These are phyloP conservation scores for Paecilomyces dactylethromorphus DNA, from an alignment of 2,329 filamentous ascomycete genomes.

Conservation along the genomic window DNA sequence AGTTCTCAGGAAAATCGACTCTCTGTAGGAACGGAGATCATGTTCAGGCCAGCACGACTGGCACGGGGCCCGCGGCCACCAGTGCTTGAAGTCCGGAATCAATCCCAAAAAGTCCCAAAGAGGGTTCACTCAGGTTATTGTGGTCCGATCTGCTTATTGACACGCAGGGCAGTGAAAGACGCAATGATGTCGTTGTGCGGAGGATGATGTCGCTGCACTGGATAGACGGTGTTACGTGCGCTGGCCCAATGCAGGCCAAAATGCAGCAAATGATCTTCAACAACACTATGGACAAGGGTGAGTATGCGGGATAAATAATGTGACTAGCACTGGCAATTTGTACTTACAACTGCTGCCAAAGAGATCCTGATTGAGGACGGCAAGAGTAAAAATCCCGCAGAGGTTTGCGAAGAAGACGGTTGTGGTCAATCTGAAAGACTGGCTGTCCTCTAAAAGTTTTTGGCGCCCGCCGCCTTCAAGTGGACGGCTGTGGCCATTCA, in stretches of 20 bases:
- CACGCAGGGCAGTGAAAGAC: conserved; percentile 10
- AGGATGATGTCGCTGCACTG: neutral
- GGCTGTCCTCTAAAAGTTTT: neutral
- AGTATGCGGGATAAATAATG: neutral
- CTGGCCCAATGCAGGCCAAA: neutral
- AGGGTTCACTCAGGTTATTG: conserved; percentile 6
- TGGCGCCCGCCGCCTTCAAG: conserved; percentile 11
- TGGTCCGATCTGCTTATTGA: neutral
- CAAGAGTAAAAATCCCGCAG: neutral
- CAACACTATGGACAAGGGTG: neutral
- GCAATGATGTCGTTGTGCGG: neutral
- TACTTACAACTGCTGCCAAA: neutral
- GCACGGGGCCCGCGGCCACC: conserved; percentile 26
- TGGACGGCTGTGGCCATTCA: conserved; percentile 1
- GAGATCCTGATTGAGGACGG: neutral
- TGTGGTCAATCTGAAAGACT: neutral
- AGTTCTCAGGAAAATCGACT: conserved; percentile 9
- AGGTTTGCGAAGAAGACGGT: neutral
- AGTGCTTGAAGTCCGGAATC: conserved; percentile 15
- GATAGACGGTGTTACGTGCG: neutral
- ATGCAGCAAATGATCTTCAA: neutral
- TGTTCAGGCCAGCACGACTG: conserved; percentile 20
- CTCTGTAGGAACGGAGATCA: conserved; percentile 18
- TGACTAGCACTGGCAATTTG: neutral
- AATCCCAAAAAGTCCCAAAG: neutral